These are phyloP conservation scores for Paxillus rubicundulus DNA, from an alignment of 768 basidiomycete genomes.

Conservation along the genomic window DNA sequence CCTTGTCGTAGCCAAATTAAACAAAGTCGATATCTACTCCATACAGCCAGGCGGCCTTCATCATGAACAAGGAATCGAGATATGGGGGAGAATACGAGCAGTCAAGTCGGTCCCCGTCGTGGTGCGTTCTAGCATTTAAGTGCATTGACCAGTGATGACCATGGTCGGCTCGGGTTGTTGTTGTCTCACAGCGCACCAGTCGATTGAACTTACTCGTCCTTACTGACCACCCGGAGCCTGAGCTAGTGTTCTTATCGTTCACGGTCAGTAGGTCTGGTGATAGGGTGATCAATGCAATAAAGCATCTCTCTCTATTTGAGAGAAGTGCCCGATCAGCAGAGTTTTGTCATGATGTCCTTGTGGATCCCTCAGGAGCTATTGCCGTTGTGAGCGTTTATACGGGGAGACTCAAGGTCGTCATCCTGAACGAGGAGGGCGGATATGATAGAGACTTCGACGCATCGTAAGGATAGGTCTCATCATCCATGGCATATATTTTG, in stretches of 20 bases:
- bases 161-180: slow-evolving; percentile 6
- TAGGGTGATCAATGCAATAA: slow-evolving; percentile 36
- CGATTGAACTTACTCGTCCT: slow-evolving; percentile 54
- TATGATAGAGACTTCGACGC: slow-evolving; percentile 59
- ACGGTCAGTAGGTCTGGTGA: slow-evolving; percentile 34
- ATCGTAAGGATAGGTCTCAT: slow-evolving; percentile 44
- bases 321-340: slow-evolving; percentile 60
- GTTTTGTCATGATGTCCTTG: slow-evolving; percentile 65
- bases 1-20: slow-evolving; percentile 66
- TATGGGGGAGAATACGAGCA: slow-evolving; percentile 67
- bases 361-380: slow-evolving; percentile 60
- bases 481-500: neutral
- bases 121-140: slow-evolving; percentile 37
- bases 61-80: slow-evolving; percentile 55
- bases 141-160: slow-evolving; percentile 1
- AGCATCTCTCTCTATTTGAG: slow-evolving; percentile 54
- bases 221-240: slow-evolving; percentile 75
- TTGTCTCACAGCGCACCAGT: slow-evolving; percentile 29
- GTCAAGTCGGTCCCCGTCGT: slow-evolving; percentile 53
- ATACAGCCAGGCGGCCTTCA: slow-evolving; percentile 58
- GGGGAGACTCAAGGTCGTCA: slow-evolving; percentile 66
- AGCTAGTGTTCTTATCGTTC: slow-evolving; percentile 63
- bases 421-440: slow-evolving; percentile 49
- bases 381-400: slow-evolving; percentile 66
- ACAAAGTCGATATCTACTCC: slow-evolving; percentile 67